Evolutionary conservation across 108 stramenopile species (phyloP), one percentile per base, ranked within the genome.

Genomic region (Nitzschia putrida): DNA sequence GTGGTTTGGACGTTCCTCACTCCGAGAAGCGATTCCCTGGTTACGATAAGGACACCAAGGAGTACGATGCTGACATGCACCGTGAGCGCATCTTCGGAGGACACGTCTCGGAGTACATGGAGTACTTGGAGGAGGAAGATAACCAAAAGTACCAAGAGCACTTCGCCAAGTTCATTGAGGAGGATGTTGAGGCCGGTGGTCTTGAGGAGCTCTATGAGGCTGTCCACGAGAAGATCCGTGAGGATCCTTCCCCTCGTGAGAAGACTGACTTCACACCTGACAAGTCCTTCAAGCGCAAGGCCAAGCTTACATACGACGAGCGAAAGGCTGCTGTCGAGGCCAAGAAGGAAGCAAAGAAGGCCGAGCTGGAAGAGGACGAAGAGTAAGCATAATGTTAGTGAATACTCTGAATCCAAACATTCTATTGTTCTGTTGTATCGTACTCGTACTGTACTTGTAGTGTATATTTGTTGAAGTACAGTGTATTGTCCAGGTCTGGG

Each of bases 11-110:
- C 75, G 80, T 99, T 64, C 97, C 97, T 63, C 97, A 99, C 82
- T 88, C 83, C 82, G 87, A 95, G 71, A 99, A 99, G 90, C 91
- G 97, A 66, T 99, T 99, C 94, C 97, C 98, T 44, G 98, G 98
- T 50, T 99, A 98, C 80, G 97, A 97, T 81, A 89, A 92, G 64
- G 97, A 99, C 65, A 73, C 93, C 74, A 98, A 97, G 88, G 87
- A 92, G 64, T 97, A 96, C 86, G 97, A 98, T 75, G 97, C 95
- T 67, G 94, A 96, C 55, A 92, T 85, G 83, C 97, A 98, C 91
- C 89, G 90, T 70, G 95, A 95, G 70, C 96, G 95, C 63, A 99
- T 99, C 91, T 89, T 97, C 69, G 98, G 98, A 50, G 96, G 92
- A 41, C 98, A 98, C 73, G 93, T 98, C 26, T 85, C 90, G 16